Conservation (phyloP, 805 yeast species). For the Wickerhamiella musiphila region DNA sequence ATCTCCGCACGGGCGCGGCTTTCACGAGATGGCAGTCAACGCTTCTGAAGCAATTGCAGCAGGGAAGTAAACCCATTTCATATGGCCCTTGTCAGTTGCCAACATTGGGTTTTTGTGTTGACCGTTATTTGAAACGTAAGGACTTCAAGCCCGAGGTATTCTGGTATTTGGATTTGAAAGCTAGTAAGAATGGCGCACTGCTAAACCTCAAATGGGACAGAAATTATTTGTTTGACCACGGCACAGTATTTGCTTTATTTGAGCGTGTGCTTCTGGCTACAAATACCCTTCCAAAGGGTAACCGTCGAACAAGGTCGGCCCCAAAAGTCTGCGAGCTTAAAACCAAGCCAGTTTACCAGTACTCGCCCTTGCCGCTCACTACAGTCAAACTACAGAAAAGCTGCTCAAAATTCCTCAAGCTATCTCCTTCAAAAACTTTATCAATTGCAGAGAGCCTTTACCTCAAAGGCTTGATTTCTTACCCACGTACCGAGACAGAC, state of each 20-base stretch:
- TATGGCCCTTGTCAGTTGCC: constrained; percentile 97
- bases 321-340: too few relatives aligned
- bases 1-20: constrained; percentile 73
- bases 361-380: constrained; percentile 78
- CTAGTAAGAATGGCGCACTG: constrained; percentile 19
- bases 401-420: constrained; percentile 55
- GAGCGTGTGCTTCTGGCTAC: constrained; percentile 40
- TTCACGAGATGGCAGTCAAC: constrained; percentile 69
- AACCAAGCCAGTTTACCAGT: constrained; percentile 55
- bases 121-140: constrained; percentile 60
- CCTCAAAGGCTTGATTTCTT: constrained; percentile 71
- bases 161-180: constrained; percentile 51
- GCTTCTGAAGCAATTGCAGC: constrained; percentile 11
- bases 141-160: constrained; percentile 60
- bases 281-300: constrained; percentile 33
- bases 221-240: constrained; percentile 53
- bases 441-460: constrained; percentile 69
- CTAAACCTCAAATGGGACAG: constrained; percentile 42
- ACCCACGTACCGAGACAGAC: constrained; percentile 97
- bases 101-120: constrained; percentile 90
- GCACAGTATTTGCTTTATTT: constrained; percentile 44
- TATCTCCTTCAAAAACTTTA: constrained; percentile 67
- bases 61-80: constrained; percentile 31
- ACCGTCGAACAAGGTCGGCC: constrained; percentile 29
- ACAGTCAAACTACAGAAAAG: constrained; percentile 85